Evolutionary conservation across 129 eudicot species (phyloP).

Genomic region (Escallonia herrerae): DNA sequence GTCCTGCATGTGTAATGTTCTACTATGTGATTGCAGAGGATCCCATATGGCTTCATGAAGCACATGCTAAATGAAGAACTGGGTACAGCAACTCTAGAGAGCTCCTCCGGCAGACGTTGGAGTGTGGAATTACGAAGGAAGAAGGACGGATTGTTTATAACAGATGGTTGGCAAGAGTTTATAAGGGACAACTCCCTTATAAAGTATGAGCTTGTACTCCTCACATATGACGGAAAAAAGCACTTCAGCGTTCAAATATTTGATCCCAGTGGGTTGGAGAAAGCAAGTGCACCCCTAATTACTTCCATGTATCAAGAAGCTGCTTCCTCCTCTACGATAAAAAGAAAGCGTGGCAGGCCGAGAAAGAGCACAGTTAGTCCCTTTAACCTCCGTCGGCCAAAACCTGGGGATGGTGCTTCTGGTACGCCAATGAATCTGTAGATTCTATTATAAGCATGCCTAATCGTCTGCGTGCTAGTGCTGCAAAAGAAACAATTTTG

Average conservation of each 20-base stretch:
- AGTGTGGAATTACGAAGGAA: background rate
- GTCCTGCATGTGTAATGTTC: no score
- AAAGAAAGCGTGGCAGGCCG: conserved; percentile 1
- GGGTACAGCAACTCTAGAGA: background rate
- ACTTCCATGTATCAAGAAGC: background rate
- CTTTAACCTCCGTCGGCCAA: background rate
- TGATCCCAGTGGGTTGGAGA: conserved; percentile 10
- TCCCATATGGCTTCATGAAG: background rate
- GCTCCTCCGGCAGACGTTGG: conserved; percentile 13
- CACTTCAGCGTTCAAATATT: conserved; percentile 19
- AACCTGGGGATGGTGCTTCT: background rate
- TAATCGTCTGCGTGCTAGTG: no score
- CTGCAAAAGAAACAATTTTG: no score
- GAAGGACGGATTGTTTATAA: background rate
- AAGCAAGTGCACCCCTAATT: background rate
- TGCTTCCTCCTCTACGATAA: background rate
- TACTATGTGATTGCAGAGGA: background rate
- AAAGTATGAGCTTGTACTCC: background rate
- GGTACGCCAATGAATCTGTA: background rate
- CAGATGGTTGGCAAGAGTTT: conserved; percentile 21
- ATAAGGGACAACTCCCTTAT: conserved; percentile 5
- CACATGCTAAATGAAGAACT: background rate
- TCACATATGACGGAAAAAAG: conserved; percentile 24
- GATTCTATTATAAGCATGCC: no score
- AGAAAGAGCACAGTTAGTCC: background rate